These are phyloP conservation scores for Calophaca sinica DNA, from an alignment of 306 rosid genomes.

Conservation along the genomic window DNA sequence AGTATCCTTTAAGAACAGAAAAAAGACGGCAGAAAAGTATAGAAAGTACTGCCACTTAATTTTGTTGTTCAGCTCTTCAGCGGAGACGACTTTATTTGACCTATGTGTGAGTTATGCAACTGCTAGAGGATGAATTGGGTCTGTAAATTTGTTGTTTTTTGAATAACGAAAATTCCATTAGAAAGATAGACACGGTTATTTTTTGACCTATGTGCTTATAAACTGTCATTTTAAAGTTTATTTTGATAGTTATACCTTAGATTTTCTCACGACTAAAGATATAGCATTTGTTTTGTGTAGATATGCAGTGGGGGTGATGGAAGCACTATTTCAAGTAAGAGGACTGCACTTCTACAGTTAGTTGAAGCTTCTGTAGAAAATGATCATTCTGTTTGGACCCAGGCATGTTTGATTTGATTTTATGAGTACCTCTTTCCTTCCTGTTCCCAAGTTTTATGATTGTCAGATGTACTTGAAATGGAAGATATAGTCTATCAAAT, in stretches of 20 bases:
- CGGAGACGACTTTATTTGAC: background rate
- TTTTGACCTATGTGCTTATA: constrained; percentile 1
- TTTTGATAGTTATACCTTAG: constrained; percentile 5
- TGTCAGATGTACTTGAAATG: constrained; percentile 28
- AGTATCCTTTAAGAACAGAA: constrained; percentile 33
- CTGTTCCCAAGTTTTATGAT: constrained; percentile 10
- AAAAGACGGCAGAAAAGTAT: constrained; percentile 18
- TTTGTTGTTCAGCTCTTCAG: constrained; percentile 30
- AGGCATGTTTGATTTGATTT: constrained; percentile 60
- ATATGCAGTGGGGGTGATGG: constrained; percentile 75
- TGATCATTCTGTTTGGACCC: constrained; percentile 82
- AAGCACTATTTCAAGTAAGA: constrained; percentile 68
- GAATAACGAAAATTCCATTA: background rate
- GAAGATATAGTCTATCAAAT: constrained; percentile 19
- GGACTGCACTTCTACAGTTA: constrained; percentile 80
- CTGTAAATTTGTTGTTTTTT: background rate
- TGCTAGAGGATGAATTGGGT: constrained; percentile 32
- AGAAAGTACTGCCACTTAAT: constrained; percentile 6
- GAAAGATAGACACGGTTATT: constrained; percentile 4
- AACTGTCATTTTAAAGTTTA: constrained; percentile 12
- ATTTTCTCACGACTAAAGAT: constrained; percentile 37
- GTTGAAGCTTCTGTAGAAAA: constrained; percentile 78
- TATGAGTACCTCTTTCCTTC: constrained; percentile 33
- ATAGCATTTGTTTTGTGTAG: constrained; percentile 52
- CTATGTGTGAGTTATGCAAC: constrained; percentile 56